Percentiles rank a stretch among this genome's conserved stretches.
Evolutionary conservation across 441 rosid species (phyloP).

Genomic region (Corymbia calophylla): DNA sequence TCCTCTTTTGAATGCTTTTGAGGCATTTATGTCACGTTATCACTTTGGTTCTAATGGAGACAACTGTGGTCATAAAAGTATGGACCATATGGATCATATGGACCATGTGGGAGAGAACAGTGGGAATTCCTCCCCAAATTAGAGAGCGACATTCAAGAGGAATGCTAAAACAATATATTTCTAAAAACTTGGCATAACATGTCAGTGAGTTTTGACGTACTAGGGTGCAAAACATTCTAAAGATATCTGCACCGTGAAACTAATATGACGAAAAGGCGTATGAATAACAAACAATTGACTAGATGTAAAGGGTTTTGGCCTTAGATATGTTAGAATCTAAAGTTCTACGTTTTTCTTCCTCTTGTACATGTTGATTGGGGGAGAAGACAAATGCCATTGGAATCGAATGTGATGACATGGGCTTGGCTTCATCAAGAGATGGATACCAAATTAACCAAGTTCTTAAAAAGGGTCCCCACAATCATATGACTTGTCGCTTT

Average conservation of each 20-base stretch:
- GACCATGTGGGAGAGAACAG: neutral
- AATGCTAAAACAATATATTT: neutral
- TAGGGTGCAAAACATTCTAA: neutral
- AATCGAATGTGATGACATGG: neutral
- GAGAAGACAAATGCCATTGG: neutral
- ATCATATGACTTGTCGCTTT: neutral
- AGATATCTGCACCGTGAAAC: neutral
- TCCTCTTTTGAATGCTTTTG: neutral
- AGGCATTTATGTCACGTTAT: neutral
- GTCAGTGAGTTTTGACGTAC: neutral
- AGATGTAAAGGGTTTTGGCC: neutral
- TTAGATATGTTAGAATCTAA: neutral
- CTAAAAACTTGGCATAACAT: neutral
- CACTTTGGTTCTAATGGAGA: neutral
- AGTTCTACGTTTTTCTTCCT: neutral
- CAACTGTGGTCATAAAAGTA: neutral
- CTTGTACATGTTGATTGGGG: neutral
- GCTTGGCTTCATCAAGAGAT: neutral
- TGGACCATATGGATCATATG: neutral
- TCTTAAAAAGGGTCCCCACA: neutral
- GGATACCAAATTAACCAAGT: neutral
- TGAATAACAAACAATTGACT: neutral
- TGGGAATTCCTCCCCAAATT: neutral
- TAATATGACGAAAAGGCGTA: neutral
- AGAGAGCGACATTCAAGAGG: neutral